Base-by-base conservation (phyloP, 1,284 basidiomycete species). In the Papiliotrema laurentii region DNA sequence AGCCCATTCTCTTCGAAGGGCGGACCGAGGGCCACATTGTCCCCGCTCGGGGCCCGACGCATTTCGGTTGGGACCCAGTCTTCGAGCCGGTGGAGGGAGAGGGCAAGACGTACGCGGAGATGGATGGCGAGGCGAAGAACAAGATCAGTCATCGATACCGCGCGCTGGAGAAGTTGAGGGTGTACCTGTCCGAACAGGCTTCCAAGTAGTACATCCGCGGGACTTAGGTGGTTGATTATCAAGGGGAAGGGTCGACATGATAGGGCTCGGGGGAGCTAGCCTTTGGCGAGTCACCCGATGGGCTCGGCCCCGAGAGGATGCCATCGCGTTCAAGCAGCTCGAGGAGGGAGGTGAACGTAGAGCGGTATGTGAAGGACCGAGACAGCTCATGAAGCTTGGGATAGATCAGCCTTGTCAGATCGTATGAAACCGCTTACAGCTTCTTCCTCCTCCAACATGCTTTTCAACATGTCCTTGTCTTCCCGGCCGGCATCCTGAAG, bases 41-140 rank as follows among this genome's bases (percentile, higher is more conserved):
- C 0, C 83, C 83, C 22, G 80, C 93, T 0, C 77, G 93, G 41
- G 94, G 94, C 0, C 80, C 83, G 0, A 76, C 77, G 16, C 73
- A 80, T 21, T 81, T 96, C 86, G 74, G 92, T 83, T 97, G 94
- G 96, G 92, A 97, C 73, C 81, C 92, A 0, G 77, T 90, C 5
- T 96, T 98, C 66, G 83, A 94, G 71, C 85, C 86, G 0, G 66
- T 73, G 26, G 79, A 83, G 41, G 64, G 69, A 16, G 70, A 59
- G n/a, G 61, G 69, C 16, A 56, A 53, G 59, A 73, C 71, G 43
- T 97, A 94, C 60, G 93, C 92, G n/a, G 92, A 98, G 76, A 96
- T 98, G 91, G 78, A 80, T 42, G 69, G 78, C 2, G 83, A 81
- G 35, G 82, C 85, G 68, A 98, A 97, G 78, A 94, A 96, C 70